phyloP scores from a whole-genome alignment of 2,329 filamentous ascomycete genomes.

The Exserohilum rostratum region DNA sequence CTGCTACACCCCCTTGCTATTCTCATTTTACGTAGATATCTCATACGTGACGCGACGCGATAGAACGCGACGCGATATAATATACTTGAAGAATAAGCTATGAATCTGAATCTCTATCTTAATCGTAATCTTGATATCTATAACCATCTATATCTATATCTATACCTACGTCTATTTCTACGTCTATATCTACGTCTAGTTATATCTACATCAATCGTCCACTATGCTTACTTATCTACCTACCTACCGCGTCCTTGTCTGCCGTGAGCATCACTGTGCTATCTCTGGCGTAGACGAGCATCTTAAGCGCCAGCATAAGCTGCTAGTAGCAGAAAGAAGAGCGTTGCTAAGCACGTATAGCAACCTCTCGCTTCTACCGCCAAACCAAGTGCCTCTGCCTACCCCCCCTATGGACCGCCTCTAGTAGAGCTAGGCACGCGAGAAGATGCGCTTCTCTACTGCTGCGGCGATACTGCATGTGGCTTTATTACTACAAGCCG shows the following conservation, averaged over 20 bases:
- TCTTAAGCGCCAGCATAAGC: neutral
- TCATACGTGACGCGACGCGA: too few species aligned
- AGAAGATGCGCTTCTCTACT: neutral
- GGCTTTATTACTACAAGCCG: neutral
- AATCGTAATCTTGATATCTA: too few species aligned
- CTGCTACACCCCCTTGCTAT: too few species aligned
- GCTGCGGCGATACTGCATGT: neutral
- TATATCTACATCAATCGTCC: conserved; percentile 6
- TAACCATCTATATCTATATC: too few species aligned
- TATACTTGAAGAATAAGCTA: too few species aligned
- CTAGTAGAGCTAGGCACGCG: neutral
- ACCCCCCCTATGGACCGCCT: neutral
- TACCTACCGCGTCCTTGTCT: neutral
- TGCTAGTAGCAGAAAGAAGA: neutral
- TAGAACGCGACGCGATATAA: too few species aligned
- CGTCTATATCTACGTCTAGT: too few species aligned
- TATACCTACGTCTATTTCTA: too few species aligned
- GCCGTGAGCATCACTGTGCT: neutral
- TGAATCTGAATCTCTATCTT: too few species aligned
- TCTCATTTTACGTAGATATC: too few species aligned
- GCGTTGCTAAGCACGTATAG: neutral
- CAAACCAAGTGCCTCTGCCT: neutral
- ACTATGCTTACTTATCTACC: neutral
- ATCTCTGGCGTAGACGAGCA: neutral
- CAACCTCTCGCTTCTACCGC: neutral